These are phyloP conservation scores for Tubosaeta sp. DNA, from an alignment of 768 basidiomycete species.

Conservation along the genomic window DNA sequence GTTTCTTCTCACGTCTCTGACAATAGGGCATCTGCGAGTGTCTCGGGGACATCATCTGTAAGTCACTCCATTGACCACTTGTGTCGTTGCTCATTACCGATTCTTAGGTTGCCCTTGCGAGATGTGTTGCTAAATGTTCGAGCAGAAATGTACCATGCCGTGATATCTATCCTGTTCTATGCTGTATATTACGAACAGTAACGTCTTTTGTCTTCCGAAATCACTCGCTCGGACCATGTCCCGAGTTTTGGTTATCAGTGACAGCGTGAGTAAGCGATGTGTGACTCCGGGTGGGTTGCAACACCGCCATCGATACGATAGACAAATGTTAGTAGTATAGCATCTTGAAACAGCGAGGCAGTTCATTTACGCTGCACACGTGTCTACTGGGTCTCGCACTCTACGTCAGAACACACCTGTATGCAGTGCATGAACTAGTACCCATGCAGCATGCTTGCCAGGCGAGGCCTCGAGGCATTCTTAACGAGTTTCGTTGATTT, in stretches of 20 bases:
- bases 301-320: too few species aligned
- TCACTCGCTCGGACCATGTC: not conserved
- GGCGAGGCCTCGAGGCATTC: not conserved
- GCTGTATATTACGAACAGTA: conserved; percentile 8
- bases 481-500: too few species aligned
- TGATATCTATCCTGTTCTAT: conserved; percentile 7
- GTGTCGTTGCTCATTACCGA: conserved; percentile 1
- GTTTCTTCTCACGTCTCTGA: not conserved
- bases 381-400: not conserved
- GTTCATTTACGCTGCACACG: not conserved
- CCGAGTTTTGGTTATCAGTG: not conserved
- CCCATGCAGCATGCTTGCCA: not conserved
- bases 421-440: not conserved
- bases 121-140: conserved; percentile 56
- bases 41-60: conserved; percentile 65
- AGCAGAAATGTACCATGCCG: conserved; percentile 4
- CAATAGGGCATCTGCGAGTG: conserved; percentile 67
- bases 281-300: too few species aligned
- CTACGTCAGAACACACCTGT: too few species aligned
- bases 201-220: not conserved
- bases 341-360: too few species aligned
- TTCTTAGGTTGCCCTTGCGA: conserved; percentile 72
- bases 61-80: conserved; percentile 20
- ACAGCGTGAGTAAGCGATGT: not conserved
- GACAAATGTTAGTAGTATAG: too few species aligned